Base-by-base conservation (phyloP, 345 rosid species). In the Eucalyptus erythrocorys region DNA sequence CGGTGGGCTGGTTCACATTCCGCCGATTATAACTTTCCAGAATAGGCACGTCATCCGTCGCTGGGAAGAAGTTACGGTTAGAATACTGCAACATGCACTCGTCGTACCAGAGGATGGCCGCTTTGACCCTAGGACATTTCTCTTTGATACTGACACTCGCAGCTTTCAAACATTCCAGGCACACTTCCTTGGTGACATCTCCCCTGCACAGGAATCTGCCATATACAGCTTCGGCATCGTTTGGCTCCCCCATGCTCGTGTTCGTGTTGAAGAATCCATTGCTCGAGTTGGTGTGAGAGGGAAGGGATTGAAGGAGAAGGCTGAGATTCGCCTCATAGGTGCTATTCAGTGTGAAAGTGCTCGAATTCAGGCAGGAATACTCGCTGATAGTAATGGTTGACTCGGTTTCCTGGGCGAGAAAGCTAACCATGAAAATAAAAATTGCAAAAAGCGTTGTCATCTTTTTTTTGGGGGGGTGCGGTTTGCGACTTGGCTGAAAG, bases 61-160 rank as follows among this genome's bases (percentile, higher is more conserved):
- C 22, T 8, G 91, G 86, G 85, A 93, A 86, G 66, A 94, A 57
- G n/a, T 88, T 86, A 7, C 17, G 81, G 71, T 92, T 61, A 5
- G 94, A 91, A 89, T 93, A 93, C 21, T 95, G 90, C 48, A 93
- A 3, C 90, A 91, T 85, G 88, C 96, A 94, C 87, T 87, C 85
- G 17, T 93, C 95, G 87, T 86, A 94, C 92, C 91, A 93, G 49
- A 94, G 43, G 5, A 91, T 90, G 21, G 93, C 48, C 55, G 45
- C 53, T 88, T 91, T 93, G 48, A 90, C 87, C 49, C 14, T 64
- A 3, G 92, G 94, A 86, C 98, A 96, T 26, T 16, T 51, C 4
- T 85, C 76, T 19, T 79, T 34, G 55, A 93, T 80, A 4, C 92
- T 79, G 10, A 43, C 79, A 19, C 85, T 51, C 6, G 95, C 94